Percentiles rank a stretch among this genome's conserved stretches.
These are phyloP conservation scores for Xylaria cubensis DNA, from an alignment of 495 filamentous ascomycete genomes.

Conservation along the genomic window DNA sequence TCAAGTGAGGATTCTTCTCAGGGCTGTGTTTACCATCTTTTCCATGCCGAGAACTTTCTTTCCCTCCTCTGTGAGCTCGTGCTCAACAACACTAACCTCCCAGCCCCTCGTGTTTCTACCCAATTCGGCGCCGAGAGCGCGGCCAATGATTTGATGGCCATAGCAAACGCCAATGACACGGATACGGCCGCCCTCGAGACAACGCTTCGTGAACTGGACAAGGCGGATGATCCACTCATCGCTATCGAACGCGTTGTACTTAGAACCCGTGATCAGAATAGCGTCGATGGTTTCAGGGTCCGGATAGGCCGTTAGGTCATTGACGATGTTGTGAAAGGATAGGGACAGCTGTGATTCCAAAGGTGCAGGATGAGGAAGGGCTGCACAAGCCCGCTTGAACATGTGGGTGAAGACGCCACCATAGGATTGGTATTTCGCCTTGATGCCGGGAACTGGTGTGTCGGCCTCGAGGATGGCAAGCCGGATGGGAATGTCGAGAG, in stretches of 20 bases:
- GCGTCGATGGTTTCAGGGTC: conserved; percentile 76
- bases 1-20: conserved; percentile 22
- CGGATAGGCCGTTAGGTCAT: conserved; percentile 65
- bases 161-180: conserved; percentile 84
- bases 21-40: conserved; percentile 61
- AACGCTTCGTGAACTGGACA: conserved; percentile 72
- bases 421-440: conserved; percentile 73
- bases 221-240: conserved; percentile 78
- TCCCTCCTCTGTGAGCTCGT: conserved; percentile 73
- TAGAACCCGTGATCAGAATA: conserved; percentile 79
- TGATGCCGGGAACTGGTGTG: conserved; percentile 63
- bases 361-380: conserved; percentile 36
- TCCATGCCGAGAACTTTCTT: conserved; percentile 74
- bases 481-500: conserved; percentile 60
- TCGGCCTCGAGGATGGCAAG: conserved; percentile 88
- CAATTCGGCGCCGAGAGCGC: conserved; percentile 74
- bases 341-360: conserved; percentile 60
- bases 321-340: conserved; percentile 72
- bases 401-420: conserved; percentile 73
- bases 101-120: conserved; percentile 73
- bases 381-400: conserved; percentile 52
- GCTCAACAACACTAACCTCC: conserved; percentile 78
- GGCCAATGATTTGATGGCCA: conserved; percentile 87
- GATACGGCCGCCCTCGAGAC: conserved; percentile 53
- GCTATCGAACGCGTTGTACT: conserved; percentile 61